Percentiles rank a stretch among this genome's conserved stretches.
phyloP scores from a whole-genome alignment of 1,139 yeast genomes.

The Magnusiomyces sp. region DNA sequence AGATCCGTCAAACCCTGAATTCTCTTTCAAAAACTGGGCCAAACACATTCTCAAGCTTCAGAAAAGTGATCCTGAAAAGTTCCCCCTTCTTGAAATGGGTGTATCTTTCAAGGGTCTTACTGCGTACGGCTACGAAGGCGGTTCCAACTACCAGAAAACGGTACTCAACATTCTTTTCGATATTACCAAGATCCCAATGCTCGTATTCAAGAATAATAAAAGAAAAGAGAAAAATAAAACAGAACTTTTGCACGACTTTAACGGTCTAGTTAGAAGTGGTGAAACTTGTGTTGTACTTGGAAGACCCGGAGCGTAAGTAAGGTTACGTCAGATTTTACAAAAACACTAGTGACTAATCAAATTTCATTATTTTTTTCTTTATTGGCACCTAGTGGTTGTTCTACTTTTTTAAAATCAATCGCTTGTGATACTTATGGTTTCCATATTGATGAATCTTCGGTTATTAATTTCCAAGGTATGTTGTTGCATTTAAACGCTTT shows the following conservation, averaged over 20 bases:
- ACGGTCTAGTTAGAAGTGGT: constrained; percentile 60
- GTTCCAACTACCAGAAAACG: constrained; percentile 66
- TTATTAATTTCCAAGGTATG: constrained; percentile 30
- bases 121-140: constrained; percentile 63
- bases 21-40: constrained; percentile 58
- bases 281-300: constrained; percentile 71
- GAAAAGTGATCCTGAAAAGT: constrained; percentile 56
- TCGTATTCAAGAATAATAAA: too few species aligned
- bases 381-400: constrained; percentile 45
- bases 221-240: constrained; percentile 34
- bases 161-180: too few species aligned
- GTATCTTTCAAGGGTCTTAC: constrained; percentile 53
- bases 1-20: too few species aligned
- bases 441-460: constrained; percentile 44
- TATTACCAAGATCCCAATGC: too few species aligned
- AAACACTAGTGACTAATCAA: too few species aligned
- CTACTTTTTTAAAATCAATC: constrained; percentile 64
- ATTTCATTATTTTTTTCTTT: background rate
- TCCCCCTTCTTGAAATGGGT: constrained; percentile 56
- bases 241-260: constrained; percentile 59
- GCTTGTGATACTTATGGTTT: constrained; percentile 69
- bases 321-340: background rate
- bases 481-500: too few species aligned
- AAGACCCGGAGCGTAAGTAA: constrained; percentile 48
- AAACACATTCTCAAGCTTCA: constrained; percentile 50